These are phyloP conservation scores for Vigna mungo DNA, from an alignment of 306 rosid genomes.

Conservation along the genomic window DNA sequence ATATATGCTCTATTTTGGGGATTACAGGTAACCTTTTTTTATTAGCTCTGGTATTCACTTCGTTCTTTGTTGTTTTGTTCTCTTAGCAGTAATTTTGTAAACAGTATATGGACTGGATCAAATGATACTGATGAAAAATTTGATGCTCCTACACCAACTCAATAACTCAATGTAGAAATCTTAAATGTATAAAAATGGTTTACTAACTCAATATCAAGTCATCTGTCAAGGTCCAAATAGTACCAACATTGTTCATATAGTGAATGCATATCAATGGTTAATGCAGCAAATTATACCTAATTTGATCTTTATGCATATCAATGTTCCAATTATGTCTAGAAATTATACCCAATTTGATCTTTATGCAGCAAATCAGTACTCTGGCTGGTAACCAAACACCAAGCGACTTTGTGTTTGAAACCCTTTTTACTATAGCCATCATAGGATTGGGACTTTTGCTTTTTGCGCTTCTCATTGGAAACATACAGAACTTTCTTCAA, in stretches of 20 bases:
- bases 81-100: background rate
- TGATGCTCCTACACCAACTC: background rate
- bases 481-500: constrained; percentile 92
- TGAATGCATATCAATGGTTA: constrained; percentile 11
- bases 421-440: constrained; percentile 75
- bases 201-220: background rate
- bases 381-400: constrained; percentile 79
- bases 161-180: background rate
- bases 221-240: background rate
- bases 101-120: background rate
- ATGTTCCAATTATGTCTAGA: too few species aligned
- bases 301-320: constrained; percentile 55
- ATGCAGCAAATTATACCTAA: too few species aligned
- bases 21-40: constrained; percentile 28
- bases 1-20: constrained; percentile 49
- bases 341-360: constrained; percentile 38
- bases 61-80: background rate
- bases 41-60: constrained; percentile 25
- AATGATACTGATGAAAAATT: background rate
- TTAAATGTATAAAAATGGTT: background rate
- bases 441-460: constrained; percentile 81
- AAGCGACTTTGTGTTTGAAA: constrained; percentile 75
- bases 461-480: constrained; percentile 89
- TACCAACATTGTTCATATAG: background rate
- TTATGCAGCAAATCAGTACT: constrained; percentile 88